Conservation (phyloP, 495 filamentous ascomycete species). For the Hyaloscypha bicolor region DNA sequence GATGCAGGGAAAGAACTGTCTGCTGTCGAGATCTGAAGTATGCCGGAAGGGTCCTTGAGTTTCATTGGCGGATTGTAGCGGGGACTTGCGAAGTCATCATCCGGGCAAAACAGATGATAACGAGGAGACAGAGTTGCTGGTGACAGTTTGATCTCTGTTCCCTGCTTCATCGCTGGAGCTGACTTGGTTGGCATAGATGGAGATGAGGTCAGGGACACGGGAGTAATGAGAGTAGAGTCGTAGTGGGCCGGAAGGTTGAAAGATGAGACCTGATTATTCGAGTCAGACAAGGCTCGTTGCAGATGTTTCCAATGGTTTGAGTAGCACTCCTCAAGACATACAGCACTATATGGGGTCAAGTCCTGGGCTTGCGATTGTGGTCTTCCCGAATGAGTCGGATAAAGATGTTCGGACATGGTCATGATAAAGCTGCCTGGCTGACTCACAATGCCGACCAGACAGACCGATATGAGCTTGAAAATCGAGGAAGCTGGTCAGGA, state of each 20-base stretch:
- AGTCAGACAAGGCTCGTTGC: constrained; percentile 15
- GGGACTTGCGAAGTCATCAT: constrained; percentile 18
- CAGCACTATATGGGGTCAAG: constrained; percentile 29
- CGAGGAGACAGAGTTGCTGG: constrained; percentile 18
- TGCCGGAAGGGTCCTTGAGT: constrained; percentile 18
- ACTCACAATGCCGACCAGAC: not conserved
- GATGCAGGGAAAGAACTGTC: constrained; percentile 24
- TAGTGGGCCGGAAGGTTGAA: constrained; percentile 30
- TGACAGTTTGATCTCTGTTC: constrained; percentile 24
- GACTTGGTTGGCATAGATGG: constrained; percentile 14
- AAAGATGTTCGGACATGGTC: constrained; percentile 18
- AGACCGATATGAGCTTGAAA: not conserved
- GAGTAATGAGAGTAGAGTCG: constrained; percentile 31
- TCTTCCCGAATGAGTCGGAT: constrained; percentile 18
- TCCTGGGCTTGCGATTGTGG: constrained; percentile 13
- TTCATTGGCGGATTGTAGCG: constrained; percentile 28
- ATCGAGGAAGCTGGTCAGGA: not conserved
- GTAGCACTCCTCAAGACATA: constrained; percentile 18
- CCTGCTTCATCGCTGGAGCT: constrained; percentile 1
- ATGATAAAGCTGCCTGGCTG: constrained; percentile 15
- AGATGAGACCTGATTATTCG: constrained; percentile 30
- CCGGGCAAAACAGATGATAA: constrained; percentile 11
- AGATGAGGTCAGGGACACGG: constrained; percentile 23
- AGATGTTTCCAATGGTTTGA: not conserved
- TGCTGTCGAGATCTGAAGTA: constrained; percentile 12